Conservation (phyloP, 371 early-diverging fungal species). For the Mortierella sp. region DNA sequence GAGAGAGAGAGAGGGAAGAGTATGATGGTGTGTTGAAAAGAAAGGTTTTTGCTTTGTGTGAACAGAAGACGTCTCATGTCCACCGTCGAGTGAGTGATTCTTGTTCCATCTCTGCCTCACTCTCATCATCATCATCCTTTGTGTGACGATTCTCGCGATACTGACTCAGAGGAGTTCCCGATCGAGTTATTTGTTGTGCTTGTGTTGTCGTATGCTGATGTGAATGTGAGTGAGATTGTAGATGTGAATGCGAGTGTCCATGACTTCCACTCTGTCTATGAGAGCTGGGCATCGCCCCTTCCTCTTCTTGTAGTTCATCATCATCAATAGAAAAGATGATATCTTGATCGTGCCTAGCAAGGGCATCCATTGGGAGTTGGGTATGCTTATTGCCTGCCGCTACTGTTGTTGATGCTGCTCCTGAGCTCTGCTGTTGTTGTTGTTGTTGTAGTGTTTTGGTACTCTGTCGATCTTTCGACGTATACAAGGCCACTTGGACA, state of each 20-base stretch:
- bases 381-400: background rate
- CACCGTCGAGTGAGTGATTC: too few species aligned
- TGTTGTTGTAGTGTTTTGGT: background rate
- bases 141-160: constrained; percentile 30
- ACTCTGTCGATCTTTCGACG: background rate
- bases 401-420: background rate
- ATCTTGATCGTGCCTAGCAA: constrained; percentile 41
- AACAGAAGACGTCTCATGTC: too few species aligned
- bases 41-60: too few species aligned
- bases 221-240: background rate
- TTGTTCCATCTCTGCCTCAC: constrained; percentile 51
- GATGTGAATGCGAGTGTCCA: background rate
- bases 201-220: too few species aligned
- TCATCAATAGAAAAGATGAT: constrained; percentile 50
- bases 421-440: background rate
- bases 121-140: constrained; percentile 31
- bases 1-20: too few species aligned
- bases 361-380: constrained; percentile 15
- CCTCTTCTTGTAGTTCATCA: constrained; percentile 12
- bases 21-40: too few species aligned
- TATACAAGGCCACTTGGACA: constrained; percentile 35
- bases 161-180: constrained; percentile 34
- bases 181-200: constrained; percentile 14
- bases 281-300: constrained; percentile 4
- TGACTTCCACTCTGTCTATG: constrained; percentile 2